These are phyloP conservation scores for Solanum pimpinellifolium DNA, from an alignment of 257 asterid genomes.

Conservation along the genomic window DNA sequence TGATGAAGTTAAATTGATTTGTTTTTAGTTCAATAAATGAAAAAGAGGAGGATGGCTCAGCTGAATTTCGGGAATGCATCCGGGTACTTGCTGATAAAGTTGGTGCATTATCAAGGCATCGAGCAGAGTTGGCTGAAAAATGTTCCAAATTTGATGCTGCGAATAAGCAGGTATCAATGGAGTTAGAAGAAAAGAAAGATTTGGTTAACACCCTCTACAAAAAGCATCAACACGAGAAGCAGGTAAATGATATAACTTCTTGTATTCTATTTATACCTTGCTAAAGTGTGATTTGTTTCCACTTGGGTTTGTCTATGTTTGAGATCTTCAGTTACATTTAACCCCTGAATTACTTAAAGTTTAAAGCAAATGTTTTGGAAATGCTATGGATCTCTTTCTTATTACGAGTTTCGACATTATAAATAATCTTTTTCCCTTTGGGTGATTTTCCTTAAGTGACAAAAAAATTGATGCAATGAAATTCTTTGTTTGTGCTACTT, in stretches of 20 bases:
- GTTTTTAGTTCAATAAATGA: constrained; percentile 49
- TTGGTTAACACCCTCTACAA: constrained; percentile 59
- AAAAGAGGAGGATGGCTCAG: constrained; percentile 61
- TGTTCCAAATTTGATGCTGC: constrained; percentile 67
- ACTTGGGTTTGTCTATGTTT: background rate
- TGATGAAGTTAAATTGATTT: background rate
- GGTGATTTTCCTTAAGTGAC: background rate
- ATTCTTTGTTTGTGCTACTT: background rate
- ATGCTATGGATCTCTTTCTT: background rate
- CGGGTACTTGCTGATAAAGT: constrained; percentile 84
- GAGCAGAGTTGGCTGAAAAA: constrained; percentile 55
- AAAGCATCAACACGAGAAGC: constrained; percentile 89
- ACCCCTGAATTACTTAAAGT: background rate
- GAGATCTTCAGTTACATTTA: background rate
- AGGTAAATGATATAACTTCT: constrained; percentile 30
- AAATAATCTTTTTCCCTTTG: background rate
- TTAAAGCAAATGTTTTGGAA: background rate
- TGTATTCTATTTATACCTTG: background rate
- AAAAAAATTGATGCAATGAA: background rate
- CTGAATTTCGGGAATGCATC: constrained; percentile 70
- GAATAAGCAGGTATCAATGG: constrained; percentile 53
- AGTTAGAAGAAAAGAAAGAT: constrained; percentile 80
- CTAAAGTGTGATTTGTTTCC: background rate
- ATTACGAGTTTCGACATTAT: background rate
- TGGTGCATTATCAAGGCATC: constrained; percentile 51